These are phyloP conservation scores for Wallacemonas rigidus DNA, from an alignment of 208 protist species.

Conservation along the genomic window DNA sequence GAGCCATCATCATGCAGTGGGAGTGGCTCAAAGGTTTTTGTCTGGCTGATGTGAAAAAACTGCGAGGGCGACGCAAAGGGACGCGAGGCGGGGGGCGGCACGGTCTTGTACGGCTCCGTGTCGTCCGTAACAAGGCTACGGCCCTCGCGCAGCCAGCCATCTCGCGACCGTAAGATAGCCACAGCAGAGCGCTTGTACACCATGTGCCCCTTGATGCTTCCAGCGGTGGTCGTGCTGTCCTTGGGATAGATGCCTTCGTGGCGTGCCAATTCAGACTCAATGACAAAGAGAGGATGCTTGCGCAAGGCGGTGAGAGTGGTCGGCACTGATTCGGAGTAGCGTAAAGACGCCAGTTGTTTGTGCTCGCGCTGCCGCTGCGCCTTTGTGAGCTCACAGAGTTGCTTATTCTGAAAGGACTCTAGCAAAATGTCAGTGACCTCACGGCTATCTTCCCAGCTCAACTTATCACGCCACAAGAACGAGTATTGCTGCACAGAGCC, in stretches of 20 bases:
- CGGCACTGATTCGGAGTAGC: constrained; percentile 82
- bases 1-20: constrained; percentile 57
- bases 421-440: constrained; percentile 78
- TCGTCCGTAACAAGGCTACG: constrained; percentile 67
- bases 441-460: constrained; percentile 79
- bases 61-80: constrained; percentile 71
- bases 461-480: constrained; percentile 76
- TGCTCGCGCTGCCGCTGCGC: constrained; percentile 50
- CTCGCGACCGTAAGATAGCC: constrained; percentile 74
- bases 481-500: constrained; percentile 57
- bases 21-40: constrained; percentile 77
- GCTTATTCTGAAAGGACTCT: constrained; percentile 48
- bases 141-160: constrained; percentile 87
- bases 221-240: constrained; percentile 71
- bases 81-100: constrained; percentile 78
- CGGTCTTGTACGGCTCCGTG: constrained; percentile 73
- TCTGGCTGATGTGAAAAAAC: constrained; percentile 89
- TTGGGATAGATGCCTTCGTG: constrained; percentile 87
- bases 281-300: constrained; percentile 85
- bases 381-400: constrained; percentile 21
- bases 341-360: constrained; percentile 75
- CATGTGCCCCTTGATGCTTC: constrained; percentile 79
- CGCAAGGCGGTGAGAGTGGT: constrained; percentile 75
- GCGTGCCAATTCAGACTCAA: constrained; percentile 73
- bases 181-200: constrained; percentile 91